Evolutionary conservation across 2,329 filamentous ascomycete genomes (phyloP), one percentile per base, ranked within the genome.

Genomic region (Aureobasidium vineae): DNA sequence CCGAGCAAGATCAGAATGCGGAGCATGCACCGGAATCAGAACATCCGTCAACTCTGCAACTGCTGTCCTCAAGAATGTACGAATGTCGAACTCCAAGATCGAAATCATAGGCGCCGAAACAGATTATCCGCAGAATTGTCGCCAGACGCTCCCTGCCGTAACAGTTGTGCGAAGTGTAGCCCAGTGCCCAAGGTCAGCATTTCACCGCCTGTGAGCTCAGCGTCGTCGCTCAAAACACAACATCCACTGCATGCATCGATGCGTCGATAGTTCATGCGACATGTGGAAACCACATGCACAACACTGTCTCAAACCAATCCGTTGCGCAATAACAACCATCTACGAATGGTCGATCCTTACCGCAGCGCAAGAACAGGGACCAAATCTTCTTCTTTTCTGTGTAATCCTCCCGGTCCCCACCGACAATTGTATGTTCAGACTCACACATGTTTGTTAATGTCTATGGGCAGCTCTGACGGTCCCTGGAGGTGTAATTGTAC

Each of bases 21-120:
- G 57, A 60, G 57, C 41, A 36, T 38, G 43, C 57, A 61, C 57
- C 41, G 57, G 43, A 49, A 38, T 23, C 28, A 49, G 16, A 61
- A 61, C 41, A 47, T 61, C 57, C 57, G 57, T 61, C 43, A 49
- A 26, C 4, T 36, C 41, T 38, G 21, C 41, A 10, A 41, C 10
- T 45, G 26, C 21, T 43, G 26, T 5, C 5, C 11, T 38, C 31
- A 26, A 36, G 28, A 38, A 19, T 6, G 10, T 36, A 49, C 26
- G 1, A 5, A 23, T n/a, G n/a, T 21, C 26, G n/a, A 19, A 31
- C 41, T 16, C 38, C 10, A 23, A 11, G 5, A n/a, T 47, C 11
- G 8, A n/a, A 36, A 36, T 49, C n/a, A 16, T 19, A n/a, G 26
- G 15, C 28, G 31, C 43, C 41, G 43, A 61, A 43, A 49, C 38